Percentiles rank a stretch among this genome's conserved stretches.
These are phyloP conservation scores for Colletotrichum siamense DNA, from an alignment of 2,329 filamentous ascomycete genomes.

Conservation along the genomic window DNA sequence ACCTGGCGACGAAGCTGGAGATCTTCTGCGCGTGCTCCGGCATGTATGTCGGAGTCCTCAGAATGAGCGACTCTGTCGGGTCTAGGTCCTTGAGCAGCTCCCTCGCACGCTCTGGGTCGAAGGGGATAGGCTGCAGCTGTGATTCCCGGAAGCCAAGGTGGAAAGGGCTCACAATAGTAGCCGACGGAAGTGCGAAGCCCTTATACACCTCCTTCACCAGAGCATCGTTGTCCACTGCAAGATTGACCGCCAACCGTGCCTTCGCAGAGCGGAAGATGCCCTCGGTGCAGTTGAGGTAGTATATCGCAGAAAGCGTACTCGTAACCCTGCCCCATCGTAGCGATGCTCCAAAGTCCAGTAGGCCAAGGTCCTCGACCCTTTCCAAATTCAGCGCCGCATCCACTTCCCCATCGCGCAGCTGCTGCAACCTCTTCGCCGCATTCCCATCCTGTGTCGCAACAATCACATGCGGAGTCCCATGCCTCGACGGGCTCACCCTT, in stretches of 20 bases:
- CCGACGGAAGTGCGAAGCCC: not conserved
- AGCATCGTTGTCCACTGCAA: not conserved
- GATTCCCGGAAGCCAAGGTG: not conserved
- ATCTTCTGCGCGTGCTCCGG: slow-evolving; percentile 9
- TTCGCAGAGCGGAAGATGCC: not conserved
- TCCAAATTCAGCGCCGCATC: slow-evolving; percentile 3
- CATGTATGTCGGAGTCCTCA: not conserved
- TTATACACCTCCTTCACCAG: not conserved
- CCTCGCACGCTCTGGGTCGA: not conserved
- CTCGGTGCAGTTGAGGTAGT: slow-evolving; percentile 7
- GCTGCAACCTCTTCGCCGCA: not conserved
- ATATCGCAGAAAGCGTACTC: slow-evolving; percentile 3
- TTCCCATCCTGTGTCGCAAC: not conserved
- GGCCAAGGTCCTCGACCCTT: not conserved
- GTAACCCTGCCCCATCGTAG: not conserved
- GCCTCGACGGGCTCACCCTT: not conserved
- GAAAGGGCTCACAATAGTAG: not conserved
- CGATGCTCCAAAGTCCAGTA: not conserved
- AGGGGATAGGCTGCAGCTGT: not conserved
- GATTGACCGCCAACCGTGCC: not conserved
- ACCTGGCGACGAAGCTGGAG: not conserved
- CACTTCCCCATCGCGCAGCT: not conserved
- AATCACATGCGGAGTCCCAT: not conserved
- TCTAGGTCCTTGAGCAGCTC: not conserved
- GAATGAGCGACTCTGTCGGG: not conserved